Base-by-base conservation (phyloP, 192 early-diverging fungal genomes). In the Dissophora globulifera region DNA sequence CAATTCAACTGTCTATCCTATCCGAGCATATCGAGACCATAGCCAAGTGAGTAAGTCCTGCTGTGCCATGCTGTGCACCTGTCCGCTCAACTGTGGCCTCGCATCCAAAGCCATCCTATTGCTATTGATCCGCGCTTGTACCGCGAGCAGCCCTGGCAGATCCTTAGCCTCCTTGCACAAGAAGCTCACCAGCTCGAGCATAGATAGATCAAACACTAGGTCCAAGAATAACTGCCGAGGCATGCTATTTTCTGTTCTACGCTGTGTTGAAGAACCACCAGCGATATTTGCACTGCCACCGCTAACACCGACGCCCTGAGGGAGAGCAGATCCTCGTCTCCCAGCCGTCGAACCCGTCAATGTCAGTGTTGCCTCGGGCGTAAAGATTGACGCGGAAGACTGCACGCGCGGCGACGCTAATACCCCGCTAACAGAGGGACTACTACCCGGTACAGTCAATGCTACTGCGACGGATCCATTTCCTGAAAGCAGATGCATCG, bases 41-140 rank as follows among this genome's bases (percentile, higher is more conserved):
- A 76, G 50, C 19, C 57, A 30, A 2, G 50, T 67, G 25, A 76
- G 25, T 16, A 76, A 16, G 55, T 67, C 72, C 40, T 76, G 72
- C 25, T 76, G 63, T 0, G 53, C 45, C 38, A 76, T 61, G 63
- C 31, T 61, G 72, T n/a, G n/a, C n/a, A n/a, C n/a, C n/a, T n/a
- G n/a, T n/a, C n/a, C n/a, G n/a, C n/a, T n/a, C n/a, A n/a, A n/a
- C n/a, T n/a, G n/a, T n/a, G n/a, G n/a, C 31, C 58, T 42, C 9
- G 17, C 58, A 49, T 76, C 72, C 50, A 76, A 53, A 4, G 72
- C 72, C 62, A 76, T 49, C 9, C 72, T 41, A 22, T 76, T 59
- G 27, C 62, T 61, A 3, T 60, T 66, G 33, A 76, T 66, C 38
- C 58, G 40, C 12, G 50, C 47, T 23, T 57, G 64, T 0, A 76